Evolutionary conservation across 169 alveolate species (phyloP).

Genomic region (Plasmodium reichenowi): DNA sequence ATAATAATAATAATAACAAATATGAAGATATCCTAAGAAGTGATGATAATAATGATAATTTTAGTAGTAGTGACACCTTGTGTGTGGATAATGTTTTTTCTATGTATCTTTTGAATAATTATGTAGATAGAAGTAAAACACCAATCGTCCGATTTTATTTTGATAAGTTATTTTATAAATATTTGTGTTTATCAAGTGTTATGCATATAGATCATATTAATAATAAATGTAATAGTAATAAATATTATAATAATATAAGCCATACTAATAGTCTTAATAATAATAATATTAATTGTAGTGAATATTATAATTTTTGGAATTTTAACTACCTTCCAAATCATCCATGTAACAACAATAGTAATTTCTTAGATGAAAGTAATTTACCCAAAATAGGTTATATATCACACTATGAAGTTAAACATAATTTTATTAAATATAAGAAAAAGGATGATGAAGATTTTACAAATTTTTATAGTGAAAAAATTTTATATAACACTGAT

Average conservation of each 20-base stretch:
- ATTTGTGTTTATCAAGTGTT: conserved; percentile 9
- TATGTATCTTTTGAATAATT: too few relatives aligned
- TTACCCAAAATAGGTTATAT: conserved; percentile 6
- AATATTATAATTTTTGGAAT: too few relatives aligned
- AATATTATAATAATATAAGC: too few relatives aligned
- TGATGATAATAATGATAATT: too few relatives aligned
- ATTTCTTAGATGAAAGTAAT: background rate
- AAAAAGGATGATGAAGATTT: conserved; percentile 25
- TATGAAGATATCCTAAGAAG: too few relatives aligned
- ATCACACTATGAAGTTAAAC: conserved; percentile 23
- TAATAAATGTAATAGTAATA: too few relatives aligned
- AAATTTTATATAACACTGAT: background rate
- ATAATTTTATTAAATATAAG: conserved; percentile 10
- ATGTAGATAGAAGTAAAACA: too few relatives aligned
- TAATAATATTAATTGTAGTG: too few relatives aligned
- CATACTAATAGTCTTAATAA: too few relatives aligned
- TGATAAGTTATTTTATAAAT: conserved; percentile 28
- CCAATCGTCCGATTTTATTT: background rate
- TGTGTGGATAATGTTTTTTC: too few relatives aligned
- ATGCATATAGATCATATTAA: background rate
- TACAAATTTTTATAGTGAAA: conserved; percentile 22
- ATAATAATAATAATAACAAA: conserved; percentile 1
- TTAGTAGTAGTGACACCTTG: too few relatives aligned
- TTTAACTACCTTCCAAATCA: too few relatives aligned
- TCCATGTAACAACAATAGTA: background rate